Evolutionary conservation across 768 basidiomycete species (phyloP), one percentile per base, ranked within the genome.

Genomic region (Hygrophorus russula): DNA sequence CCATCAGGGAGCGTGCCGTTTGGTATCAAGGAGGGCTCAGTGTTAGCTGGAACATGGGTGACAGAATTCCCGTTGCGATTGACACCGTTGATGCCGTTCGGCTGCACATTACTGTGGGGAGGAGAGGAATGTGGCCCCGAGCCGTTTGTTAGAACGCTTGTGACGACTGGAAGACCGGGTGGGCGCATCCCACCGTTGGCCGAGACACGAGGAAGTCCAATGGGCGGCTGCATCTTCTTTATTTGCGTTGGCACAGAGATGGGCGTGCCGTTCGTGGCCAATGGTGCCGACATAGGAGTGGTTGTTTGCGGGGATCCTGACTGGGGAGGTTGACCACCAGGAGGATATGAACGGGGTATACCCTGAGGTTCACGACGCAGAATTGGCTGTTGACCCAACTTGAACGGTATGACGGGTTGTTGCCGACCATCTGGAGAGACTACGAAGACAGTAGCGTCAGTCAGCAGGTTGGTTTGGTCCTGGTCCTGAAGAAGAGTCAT

Each of bases 201-300:
- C 2, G 78, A 76, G 30, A 78, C 76, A 34, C 79, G 72, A 64
- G 78, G 72, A 2, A 73, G 59, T 0, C 63, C 57, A 14, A 61
- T 59, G 11, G 79, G 71, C 0, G 79, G 72, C 1, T 75, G 75
- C 63, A 82, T 70, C 55, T 75, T 73, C 65, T 80, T 80, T 54
- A 77, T 58, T 41, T 75, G 76, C 10, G 76, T 69, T 37, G 71
- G 70, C 53, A 79, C 66, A 1, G 80, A 66, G n/a, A 82, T 67
- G 0, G 79, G 71, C 0, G 73, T 67, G 5, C 70, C 77, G 46
- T 65, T 69, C 6, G 56, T 39, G 10, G 36, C 24, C 14, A 33
- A 47, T 4, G 44, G 41, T 33, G 42, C 29, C 49, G 50, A 44
- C 3, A 47, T 48, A 3, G 49, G 31, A n/a, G 46, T 29, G 15